Evolutionary conservation across 2,329 filamentous ascomycete genomes (phyloP), one percentile per base, ranked within the genome.

Genomic region (Epichloe sibirici): DNA sequence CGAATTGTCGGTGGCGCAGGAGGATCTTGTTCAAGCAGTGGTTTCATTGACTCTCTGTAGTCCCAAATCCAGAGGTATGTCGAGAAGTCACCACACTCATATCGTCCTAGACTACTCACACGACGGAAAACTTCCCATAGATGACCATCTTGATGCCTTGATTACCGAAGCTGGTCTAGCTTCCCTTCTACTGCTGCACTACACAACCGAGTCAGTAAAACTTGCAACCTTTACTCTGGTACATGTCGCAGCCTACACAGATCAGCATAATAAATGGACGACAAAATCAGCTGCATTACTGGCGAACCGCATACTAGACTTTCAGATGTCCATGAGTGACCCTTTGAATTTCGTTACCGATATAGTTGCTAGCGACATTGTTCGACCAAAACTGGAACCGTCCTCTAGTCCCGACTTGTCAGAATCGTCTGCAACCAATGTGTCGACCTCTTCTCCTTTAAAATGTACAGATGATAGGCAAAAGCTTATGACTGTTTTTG

Each of bases 351-450:
- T 81, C 57, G 69, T 82, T 57, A 69, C 75, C 17, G 70, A 74
- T n/a, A 68, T 74, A 40, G 71, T 89, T 52, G 75, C 90, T 4
- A 72, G 76, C 56, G 68, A 70, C 59, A 82, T 82, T 61, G 74
- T 90, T 49, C 82, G 82, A 39, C 83, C 83, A 31, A 69, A 87
- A 5, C 90, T 90, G 69, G 73, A 75, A 31, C 75, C 74, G 53
- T 72, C 77, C 12, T 5, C n/a, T 43, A 15, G 76, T 31, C 42
- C 35, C 9, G 38, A 31, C 9, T 9, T 8, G 8, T n/a, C 35
- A 15, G 28, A 25, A 48, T 34, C n/a, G n/a, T 40, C 15, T 15
- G 15, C n/a, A 15, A n/a, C 34, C 12, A 5, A 35, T 15, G 0
- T 21, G 7, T 23, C 42, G 25, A n/a, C 5, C 17, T 17, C 25